phyloP scores from a whole-genome alignment of 2,329 filamentous ascomycete genomes.

The Coniella lustricola region DNA sequence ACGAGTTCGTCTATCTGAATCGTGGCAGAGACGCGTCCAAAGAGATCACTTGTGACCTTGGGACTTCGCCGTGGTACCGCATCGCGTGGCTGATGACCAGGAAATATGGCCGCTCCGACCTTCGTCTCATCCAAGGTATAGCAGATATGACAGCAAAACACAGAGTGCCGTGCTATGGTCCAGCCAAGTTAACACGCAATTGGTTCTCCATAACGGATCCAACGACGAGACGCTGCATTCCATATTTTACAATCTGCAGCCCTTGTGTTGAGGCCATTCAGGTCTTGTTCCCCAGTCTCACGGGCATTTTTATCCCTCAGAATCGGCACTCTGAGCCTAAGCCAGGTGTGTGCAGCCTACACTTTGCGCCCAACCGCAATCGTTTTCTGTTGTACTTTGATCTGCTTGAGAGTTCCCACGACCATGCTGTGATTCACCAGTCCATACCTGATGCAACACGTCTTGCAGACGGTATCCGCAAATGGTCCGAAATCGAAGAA shows the following conservation, averaged over 20 bases:
- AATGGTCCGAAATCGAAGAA: slow-evolving; percentile 50
- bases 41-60: slow-evolving; percentile 70
- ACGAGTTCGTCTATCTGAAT: slow-evolving; percentile 56
- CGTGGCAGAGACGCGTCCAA: slow-evolving; percentile 42
- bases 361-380: slow-evolving; percentile 45
- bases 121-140: slow-evolving; percentile 64
- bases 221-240: slow-evolving; percentile 53
- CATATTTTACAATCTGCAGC: slow-evolving; percentile 68
- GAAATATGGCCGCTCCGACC: slow-evolving; percentile 59
- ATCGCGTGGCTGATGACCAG: slow-evolving; percentile 77
- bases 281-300: slow-evolving; percentile 64
- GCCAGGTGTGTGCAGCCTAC: slow-evolving; percentile 61
- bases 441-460: slow-evolving; percentile 49
- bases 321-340: slow-evolving; percentile 38
- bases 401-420: slow-evolving; percentile 49
- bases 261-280: slow-evolving; percentile 68
- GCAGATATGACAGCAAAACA: slow-evolving; percentile 53
- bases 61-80: slow-evolving; percentile 69
- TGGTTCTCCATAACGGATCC: slow-evolving; percentile 76
- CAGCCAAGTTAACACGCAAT: slow-evolving; percentile 45
- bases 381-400: slow-evolving; percentile 56
- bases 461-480: slow-evolving; percentile 57
- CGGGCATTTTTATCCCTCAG: slow-evolving; percentile 55
- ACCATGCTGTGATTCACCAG: slow-evolving; percentile 38
- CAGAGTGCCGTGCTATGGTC: slow-evolving; percentile 49